Evolutionary conservation across 78 protist genomes (phyloP).

Genomic region (Chrysochromulina parva): DNA sequence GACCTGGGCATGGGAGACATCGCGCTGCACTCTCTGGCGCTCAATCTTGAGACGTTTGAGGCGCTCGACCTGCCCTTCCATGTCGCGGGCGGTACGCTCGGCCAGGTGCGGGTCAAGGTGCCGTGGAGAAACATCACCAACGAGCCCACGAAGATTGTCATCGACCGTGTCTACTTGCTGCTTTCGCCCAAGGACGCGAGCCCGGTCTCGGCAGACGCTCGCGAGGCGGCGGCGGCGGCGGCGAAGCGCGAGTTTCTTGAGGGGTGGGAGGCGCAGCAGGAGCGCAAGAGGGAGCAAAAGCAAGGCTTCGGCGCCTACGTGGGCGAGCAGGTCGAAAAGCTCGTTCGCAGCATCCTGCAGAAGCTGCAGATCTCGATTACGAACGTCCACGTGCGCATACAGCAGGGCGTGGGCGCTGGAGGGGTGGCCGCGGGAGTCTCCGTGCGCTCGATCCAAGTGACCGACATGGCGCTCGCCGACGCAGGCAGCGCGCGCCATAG

Average conservation of each 20-base stretch:
- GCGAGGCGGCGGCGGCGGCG: not conserved
- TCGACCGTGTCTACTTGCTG: not conserved
- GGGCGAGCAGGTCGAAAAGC: not conserved
- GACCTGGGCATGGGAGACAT: not conserved
- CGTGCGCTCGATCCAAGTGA: too few species aligned
- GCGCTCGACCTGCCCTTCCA: not conserved
- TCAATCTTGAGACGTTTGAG: not conserved
- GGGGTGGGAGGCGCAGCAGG: not conserved
- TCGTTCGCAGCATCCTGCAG: not conserved
- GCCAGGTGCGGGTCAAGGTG: not conserved
- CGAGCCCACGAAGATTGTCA: not conserved
- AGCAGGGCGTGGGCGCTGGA: not conserved
- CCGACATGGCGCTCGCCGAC: too few species aligned
- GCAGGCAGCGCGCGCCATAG: too few species aligned
- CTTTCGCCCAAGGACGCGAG: not conserved
- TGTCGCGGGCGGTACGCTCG: not conserved
- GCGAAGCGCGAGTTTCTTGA: not conserved
- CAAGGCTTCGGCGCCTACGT: not conserved
- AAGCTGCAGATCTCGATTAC: not conserved
- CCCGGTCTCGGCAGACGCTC: too few species aligned
- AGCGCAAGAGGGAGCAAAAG: not conserved
- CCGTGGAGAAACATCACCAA: not conserved
- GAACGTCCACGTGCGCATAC: not conserved
- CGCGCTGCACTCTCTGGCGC: not conserved
- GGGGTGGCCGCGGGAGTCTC: too few species aligned